Evolutionary conservation across 371 early-diverging fungal genomes (phyloP).

Genomic region (Chytridiales sp.): DNA sequence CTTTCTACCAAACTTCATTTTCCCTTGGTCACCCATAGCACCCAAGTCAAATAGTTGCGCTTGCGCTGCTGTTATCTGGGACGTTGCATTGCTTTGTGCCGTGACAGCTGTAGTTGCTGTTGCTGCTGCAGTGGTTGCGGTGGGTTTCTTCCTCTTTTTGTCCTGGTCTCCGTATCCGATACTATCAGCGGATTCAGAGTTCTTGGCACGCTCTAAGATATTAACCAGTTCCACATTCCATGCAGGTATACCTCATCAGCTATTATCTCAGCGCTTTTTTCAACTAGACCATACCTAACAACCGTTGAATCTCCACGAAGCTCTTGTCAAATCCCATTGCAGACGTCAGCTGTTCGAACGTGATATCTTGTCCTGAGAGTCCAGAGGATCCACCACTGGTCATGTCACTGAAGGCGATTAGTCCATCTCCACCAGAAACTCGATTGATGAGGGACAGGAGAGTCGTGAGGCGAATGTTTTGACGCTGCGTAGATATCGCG

Average conservation of each 20-base stretch:
- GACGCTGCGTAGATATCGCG: conserved; percentile 24
- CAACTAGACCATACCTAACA: conserved; percentile 25
- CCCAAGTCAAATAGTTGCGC: conserved; percentile 14
- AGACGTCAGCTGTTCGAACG: conserved; percentile 12
- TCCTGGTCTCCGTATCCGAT: conserved; percentile 7
- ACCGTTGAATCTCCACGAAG: conserved; percentile 38
- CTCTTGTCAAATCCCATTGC: conserved; percentile 36
- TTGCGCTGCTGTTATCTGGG: not conserved
- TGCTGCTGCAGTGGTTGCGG: conserved; percentile 1
- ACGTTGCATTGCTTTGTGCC: not conserved
- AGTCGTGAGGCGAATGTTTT: conserved; percentile 29
- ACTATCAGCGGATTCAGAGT: conserved; percentile 15
- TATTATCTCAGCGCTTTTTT: conserved; percentile 8
- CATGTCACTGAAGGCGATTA: conserved; percentile 1
- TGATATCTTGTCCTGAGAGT: not conserved
- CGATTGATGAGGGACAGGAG: conserved; percentile 29
- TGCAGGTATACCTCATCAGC: not conserved
- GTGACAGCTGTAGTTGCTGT: not conserved
- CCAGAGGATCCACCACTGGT: conserved; percentile 6
- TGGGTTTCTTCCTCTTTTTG: conserved; percentile 6
- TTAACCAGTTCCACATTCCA: not conserved
- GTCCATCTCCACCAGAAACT: conserved; percentile 3
- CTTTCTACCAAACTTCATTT: conserved; percentile 41
- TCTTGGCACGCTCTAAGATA: conserved; percentile 26
- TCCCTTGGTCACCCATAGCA: conserved; percentile 4